Evolutionary conservation across 495 filamentous ascomycete species (phyloP).

Genomic region (Tuber aestivum): DNA sequence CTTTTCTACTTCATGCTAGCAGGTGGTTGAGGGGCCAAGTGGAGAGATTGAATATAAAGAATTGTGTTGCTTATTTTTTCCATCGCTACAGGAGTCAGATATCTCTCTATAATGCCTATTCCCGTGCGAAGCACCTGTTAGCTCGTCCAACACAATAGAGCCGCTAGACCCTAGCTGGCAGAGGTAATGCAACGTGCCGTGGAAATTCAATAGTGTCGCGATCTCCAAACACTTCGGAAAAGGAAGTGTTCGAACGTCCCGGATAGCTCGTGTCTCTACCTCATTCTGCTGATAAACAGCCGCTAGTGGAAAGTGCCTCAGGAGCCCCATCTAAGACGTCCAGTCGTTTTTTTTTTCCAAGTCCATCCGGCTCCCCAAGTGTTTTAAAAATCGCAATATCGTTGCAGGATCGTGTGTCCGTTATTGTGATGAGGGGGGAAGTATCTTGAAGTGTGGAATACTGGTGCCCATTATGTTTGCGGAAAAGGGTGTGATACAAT

Average conservation of each 20-base stretch:
- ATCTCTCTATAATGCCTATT: neutral
- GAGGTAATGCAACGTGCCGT: neutral
- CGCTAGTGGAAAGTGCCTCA: neutral
- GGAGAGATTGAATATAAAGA: neutral
- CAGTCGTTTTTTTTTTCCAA: neutral
- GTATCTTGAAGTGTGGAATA: neutral
- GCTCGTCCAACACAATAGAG: neutral
- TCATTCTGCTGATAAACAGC: neutral
- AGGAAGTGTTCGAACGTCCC: neutral
- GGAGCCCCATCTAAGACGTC: neutral
- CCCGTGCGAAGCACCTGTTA: neutral
- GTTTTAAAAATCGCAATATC: neutral
- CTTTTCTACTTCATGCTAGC: too few species aligned
- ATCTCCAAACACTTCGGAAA: neutral
- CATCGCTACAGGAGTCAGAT: neutral
- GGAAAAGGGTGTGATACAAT: neutral
- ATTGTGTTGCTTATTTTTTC: too few species aligned
- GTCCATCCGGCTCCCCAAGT: neutral
- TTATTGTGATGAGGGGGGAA: neutral
- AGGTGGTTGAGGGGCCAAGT: neutral
- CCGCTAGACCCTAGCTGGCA: neutral
- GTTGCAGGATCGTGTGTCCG: neutral
- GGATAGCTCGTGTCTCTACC: neutral
- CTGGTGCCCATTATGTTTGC: neutral
- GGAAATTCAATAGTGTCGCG: neutral